These are phyloP conservation scores for Nemania bipapillata DNA, from an alignment of 2,329 filamentous ascomycete genomes.

Conservation along the genomic window DNA sequence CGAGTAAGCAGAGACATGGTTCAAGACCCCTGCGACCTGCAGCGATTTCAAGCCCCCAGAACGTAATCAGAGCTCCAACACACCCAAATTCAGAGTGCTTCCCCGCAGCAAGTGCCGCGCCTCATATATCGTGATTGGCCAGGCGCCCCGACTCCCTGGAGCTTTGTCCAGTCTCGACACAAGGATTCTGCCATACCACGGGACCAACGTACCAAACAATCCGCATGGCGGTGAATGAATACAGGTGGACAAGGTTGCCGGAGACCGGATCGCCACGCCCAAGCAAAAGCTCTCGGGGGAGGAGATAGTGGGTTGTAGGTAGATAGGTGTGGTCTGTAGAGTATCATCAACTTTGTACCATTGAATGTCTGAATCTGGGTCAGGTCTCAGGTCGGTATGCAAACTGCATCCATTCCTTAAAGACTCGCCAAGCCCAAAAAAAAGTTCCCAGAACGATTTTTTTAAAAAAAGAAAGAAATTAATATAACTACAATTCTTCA, in stretches of 20 bases:
- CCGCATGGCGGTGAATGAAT: conserved; percentile 26
- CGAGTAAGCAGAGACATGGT: background rate
- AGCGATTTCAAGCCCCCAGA: background rate
- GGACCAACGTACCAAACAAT: conserved; percentile 26
- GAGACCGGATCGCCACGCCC: background rate
- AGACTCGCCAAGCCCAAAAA: no score
- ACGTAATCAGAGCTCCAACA: background rate
- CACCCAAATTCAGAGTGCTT: conserved; percentile 1
- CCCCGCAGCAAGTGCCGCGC: conserved; percentile 25
- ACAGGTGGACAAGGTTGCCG: background rate
- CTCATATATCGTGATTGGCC: conserved; percentile 25
- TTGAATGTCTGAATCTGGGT: background rate
- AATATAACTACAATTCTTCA: background rate
- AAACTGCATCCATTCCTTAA: no score
- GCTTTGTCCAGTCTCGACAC: background rate
- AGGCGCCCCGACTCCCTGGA: background rate
- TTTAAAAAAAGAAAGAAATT: background rate
- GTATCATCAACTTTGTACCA: background rate
- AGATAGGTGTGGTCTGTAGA: no score
- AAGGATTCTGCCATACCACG: conserved; percentile 21
- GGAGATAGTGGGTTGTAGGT: background rate
- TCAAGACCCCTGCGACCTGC: conserved; percentile 6
- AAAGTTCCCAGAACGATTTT: no score
- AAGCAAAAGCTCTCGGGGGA: background rate
- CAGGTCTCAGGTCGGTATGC: background rate